These are phyloP conservation scores for Penicillium sp. DNA, from an alignment of 2,329 filamentous ascomycete species.

Conservation along the genomic window DNA sequence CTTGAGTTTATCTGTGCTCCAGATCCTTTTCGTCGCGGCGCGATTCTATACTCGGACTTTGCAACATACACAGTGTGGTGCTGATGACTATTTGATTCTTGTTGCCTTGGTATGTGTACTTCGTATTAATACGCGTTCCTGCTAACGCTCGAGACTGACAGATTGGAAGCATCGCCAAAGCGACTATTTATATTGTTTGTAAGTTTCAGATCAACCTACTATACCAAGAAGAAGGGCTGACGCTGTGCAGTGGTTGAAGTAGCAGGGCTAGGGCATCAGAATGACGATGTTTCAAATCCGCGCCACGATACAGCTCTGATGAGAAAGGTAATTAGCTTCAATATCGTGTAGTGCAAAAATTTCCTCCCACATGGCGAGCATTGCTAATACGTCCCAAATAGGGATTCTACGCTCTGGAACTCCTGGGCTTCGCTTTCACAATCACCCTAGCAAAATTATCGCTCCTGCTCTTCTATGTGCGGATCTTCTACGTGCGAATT, in stretches of 20 bases:
- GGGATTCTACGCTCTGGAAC: not conserved
- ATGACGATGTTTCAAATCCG: slow-evolving; percentile 7
- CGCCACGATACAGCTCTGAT: slow-evolving; percentile 10
- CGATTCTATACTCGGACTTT: slow-evolving; percentile 25
- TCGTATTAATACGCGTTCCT: not conserved
- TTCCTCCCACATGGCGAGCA: too few species aligned
- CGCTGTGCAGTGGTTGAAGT: slow-evolving; percentile 12
- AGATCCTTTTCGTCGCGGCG: slow-evolving; percentile 21
- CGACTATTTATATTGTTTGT: slow-evolving; percentile 22
- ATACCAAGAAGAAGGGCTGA: not conserved
- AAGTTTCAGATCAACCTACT: slow-evolving; percentile 3
- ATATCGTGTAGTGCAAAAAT: not conserved
- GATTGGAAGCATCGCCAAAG: slow-evolving; percentile 18
- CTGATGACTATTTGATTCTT: slow-evolving; percentile 27
- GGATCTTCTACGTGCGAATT: slow-evolving; percentile 28
- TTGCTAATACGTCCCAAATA: not conserved
- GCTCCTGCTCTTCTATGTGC: slow-evolving; percentile 25
- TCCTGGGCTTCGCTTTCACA: slow-evolving; percentile 23
- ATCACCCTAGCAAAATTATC: slow-evolving; percentile 27
- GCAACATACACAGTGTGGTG: slow-evolving; percentile 14
- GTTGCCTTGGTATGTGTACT: slow-evolving; percentile 20
- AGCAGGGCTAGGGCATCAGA: slow-evolving; percentile 19
- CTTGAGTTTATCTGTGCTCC: slow-evolving; percentile 18
- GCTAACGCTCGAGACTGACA: not conserved
- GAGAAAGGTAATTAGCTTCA: slow-evolving; percentile 15